Conservation (phyloP, 2,329 filamentous ascomycete species). For the Coniochaeta pulveracea region DNA sequence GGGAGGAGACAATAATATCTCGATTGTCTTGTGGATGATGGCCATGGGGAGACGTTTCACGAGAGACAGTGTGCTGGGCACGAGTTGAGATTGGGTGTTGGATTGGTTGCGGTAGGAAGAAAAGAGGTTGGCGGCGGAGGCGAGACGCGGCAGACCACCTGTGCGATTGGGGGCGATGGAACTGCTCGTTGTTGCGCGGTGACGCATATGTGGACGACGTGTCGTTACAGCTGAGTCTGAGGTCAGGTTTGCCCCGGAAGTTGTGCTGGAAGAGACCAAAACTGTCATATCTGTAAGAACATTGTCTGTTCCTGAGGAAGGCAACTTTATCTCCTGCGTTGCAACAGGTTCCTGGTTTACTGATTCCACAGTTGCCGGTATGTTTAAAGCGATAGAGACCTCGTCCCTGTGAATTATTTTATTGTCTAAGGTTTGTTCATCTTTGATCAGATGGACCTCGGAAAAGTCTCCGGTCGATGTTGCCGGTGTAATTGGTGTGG, state of each 20-base stretch:
- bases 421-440: not conserved
- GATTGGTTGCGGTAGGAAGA: constrained; percentile 24
- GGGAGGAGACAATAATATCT: constrained; percentile 70
- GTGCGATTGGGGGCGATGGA: constrained; percentile 38
- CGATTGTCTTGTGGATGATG: constrained; percentile 66
- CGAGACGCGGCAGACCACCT: constrained; percentile 52
- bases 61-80: constrained; percentile 24
- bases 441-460: not conserved
- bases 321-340: too few relatives aligned
- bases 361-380: too few relatives aligned
- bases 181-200: constrained; percentile 39
- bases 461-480: not conserved
- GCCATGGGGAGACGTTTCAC: constrained; percentile 45
- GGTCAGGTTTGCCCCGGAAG: too few relatives aligned
- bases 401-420: not conserved
- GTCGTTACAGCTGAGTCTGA: too few relatives aligned
- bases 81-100: constrained; percentile 10
- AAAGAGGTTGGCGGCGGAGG: constrained; percentile 55
- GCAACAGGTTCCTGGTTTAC: too few relatives aligned
- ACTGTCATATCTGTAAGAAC: too few relatives aligned
- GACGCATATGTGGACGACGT: constrained; percentile 30
- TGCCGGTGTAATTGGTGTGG: not conserved
- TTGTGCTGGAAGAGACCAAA: too few relatives aligned
- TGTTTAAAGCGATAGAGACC: too few relatives aligned
- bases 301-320: too few relatives aligned